These are phyloP conservation scores for Diplosphaera chodatii DNA, from an alignment of 139 green algal species.

Conservation along the genomic window DNA sequence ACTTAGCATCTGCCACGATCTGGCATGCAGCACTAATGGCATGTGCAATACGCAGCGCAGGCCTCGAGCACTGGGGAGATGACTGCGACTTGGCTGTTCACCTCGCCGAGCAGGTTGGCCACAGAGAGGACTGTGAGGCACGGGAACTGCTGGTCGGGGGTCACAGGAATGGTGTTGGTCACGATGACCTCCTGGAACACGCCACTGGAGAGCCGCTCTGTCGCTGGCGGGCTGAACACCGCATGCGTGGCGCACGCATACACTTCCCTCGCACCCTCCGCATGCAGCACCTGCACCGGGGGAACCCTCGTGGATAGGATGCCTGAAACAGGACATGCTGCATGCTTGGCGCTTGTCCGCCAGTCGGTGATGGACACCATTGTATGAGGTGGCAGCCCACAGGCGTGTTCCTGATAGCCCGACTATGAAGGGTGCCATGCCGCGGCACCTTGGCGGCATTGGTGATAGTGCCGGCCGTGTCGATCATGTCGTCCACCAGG, in stretches of 20 bases:
- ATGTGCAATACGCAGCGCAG: too few species aligned
- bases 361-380: too few species aligned
- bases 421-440: too few species aligned
- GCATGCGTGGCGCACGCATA: slow-evolving; percentile 96
- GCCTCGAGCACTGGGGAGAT: too few species aligned
- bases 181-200: slow-evolving; percentile 93
- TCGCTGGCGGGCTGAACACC: slow-evolving; percentile 90
- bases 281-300: slow-evolving; percentile 49
- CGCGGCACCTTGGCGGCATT: slow-evolving; percentile 74
- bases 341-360: too few species aligned
- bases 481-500: slow-evolving; percentile 99
- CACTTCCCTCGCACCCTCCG: slow-evolving; percentile 78
- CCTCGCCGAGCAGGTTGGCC: slow-evolving; percentile 93
- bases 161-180: slow-evolving; percentile 94
- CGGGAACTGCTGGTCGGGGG: slow-evolving; percentile 73
- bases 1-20: too few species aligned
- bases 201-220: slow-evolving; percentile 83
- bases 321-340: too few species aligned
- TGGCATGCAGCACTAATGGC: too few species aligned
- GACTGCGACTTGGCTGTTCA: too few species aligned
- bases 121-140: slow-evolving; percentile 95
- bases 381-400: too few species aligned
- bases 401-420: too few species aligned
- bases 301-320: too few species aligned
- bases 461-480: slow-evolving; percentile 96